Conservation (phyloP, 2,329 filamentous ascomycete species). For the Colletotrichum australisinense region DNA sequence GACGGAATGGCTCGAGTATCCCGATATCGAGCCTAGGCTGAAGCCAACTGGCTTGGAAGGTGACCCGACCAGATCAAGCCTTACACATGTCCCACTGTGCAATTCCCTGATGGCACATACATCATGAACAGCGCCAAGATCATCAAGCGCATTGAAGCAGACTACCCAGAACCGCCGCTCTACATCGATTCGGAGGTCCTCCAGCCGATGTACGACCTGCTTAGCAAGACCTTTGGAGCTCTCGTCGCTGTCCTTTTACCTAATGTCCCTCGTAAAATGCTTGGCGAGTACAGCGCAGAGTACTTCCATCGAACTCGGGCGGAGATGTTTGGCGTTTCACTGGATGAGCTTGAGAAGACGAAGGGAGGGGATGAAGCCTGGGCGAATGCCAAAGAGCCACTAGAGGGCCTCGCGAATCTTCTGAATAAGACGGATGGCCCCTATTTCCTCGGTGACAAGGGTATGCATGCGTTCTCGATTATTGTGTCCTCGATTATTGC, state of each 20-base stretch:
- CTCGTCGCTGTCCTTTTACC: conserved; percentile 58
- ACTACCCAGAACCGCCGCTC: conserved; percentile 67
- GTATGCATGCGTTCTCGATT: conserved; percentile 47
- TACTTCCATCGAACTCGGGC: conserved; percentile 69
- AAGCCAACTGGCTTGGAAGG: conserved; percentile 57
- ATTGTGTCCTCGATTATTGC: no score
- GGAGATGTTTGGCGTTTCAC: conserved; percentile 59
- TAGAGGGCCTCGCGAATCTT: conserved; percentile 53
- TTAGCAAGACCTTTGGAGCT: conserved; percentile 44
- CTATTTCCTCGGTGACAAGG: conserved; percentile 68
- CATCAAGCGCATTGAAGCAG: conserved; percentile 66
- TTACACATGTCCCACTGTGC: conserved; percentile 69
- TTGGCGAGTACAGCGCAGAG: conserved; percentile 60
- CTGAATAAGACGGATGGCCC: conserved; percentile 70
- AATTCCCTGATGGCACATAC: conserved; percentile 66
- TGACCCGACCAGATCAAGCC: conserved; percentile 49
- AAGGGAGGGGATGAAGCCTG: conserved; percentile 63
- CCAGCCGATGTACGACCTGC: conserved; percentile 53
- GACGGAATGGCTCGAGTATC: conserved; percentile 78
- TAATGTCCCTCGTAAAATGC: conserved; percentile 59
- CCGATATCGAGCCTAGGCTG: conserved; percentile 69
- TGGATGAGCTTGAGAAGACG: conserved; percentile 60
- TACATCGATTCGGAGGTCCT: conserved; percentile 66
- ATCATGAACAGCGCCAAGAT: conserved; percentile 75
- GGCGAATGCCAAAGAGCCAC: conserved; percentile 51